Conservation (phyloP, 2,329 filamentous ascomycete genomes). For the Calonectria multiphialidica region DNA sequence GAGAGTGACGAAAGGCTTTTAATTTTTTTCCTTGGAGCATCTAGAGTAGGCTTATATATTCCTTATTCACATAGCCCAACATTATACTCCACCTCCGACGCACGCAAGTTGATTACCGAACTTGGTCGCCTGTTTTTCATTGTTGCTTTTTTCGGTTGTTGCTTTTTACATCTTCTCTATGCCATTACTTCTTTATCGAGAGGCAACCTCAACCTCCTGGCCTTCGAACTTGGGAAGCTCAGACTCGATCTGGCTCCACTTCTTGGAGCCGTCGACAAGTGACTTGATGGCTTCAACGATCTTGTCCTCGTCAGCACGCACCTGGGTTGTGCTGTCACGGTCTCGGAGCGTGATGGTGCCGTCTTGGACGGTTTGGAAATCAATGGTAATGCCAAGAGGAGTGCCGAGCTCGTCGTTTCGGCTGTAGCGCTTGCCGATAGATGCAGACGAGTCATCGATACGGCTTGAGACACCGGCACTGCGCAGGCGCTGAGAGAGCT, state of each 20-base stretch:
- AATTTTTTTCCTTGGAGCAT: conserved; percentile 22
- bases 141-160: conserved; percentile 14
- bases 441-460: conserved; percentile 90
- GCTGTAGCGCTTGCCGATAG: conserved; percentile 94
- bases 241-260: conserved; percentile 76
- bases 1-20: conserved; percentile 20
- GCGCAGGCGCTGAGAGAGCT: conserved; percentile 82
- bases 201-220: conserved; percentile 70
- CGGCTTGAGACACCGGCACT: conserved; percentile 83
- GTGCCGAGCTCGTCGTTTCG: conserved; percentile 97
- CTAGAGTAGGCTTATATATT: conserved; percentile 26
- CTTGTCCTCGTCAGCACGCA: conserved; percentile 84
- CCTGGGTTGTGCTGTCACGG: conserved; percentile 90
- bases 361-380: conserved; percentile 95
- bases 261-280: conserved; percentile 61
- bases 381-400: conserved; percentile 91
- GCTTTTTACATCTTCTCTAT: conserved; percentile 38
- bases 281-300: conserved; percentile 81
- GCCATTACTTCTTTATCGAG: conserved; percentile 44
- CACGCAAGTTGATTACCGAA: conserved; percentile 7
- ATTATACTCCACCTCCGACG: conserved; percentile 6
- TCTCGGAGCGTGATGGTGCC: conserved; percentile 89
- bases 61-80: conserved; percentile 22
- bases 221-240: conserved; percentile 88
- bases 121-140: conserved; percentile 28